Percentiles rank a stretch among this genome's conserved stretches.
Evolutionary conservation across 108 stramenopile species (phyloP).

Genomic region (Mediolabrus comicus): DNA sequence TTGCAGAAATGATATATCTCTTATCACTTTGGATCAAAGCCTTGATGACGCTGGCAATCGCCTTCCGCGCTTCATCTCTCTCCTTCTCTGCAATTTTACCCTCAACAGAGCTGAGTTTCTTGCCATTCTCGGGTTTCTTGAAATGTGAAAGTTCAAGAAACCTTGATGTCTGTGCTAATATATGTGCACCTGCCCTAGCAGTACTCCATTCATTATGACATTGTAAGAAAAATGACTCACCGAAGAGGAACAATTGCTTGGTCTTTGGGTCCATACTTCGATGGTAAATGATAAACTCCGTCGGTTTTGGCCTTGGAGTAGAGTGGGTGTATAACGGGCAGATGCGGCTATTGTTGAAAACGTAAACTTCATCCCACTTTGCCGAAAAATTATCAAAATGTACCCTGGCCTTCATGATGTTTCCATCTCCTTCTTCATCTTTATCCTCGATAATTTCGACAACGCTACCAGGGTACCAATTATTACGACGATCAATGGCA

Average conservation of each 20-base stretch:
- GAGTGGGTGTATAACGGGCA: conserved; percentile 81
- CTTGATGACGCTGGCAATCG: conserved; percentile 70
- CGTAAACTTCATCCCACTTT: conserved; percentile 93
- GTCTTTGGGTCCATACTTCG: conserved; percentile 48
- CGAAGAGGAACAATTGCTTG: conserved; percentile 56
- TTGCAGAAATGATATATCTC: conserved; percentile 53
- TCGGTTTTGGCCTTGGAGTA: conserved; percentile 67
- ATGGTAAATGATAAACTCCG: conserved; percentile 79
- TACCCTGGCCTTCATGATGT: conserved; percentile 65
- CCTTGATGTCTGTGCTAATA: conserved; percentile 81
- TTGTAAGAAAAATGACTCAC: conserved; percentile 72
- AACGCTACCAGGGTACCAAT: conserved; percentile 91
- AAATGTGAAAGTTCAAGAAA: conserved; percentile 55
- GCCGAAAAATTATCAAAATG: conserved; percentile 92
- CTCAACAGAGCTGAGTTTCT: conserved; percentile 16
- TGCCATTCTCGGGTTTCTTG: conserved; percentile 22
- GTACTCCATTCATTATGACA: conserved; percentile 88
- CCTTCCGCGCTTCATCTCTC: conserved; percentile 44
- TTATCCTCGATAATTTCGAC: conserved; percentile 65
- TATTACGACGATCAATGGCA: conserved; percentile 84
- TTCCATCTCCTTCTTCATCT: conserved; percentile 10
- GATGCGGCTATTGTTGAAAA: conserved; percentile 67
- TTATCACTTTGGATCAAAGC: conserved; percentile 65
- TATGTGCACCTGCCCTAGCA: conserved; percentile 87
- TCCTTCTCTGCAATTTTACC: conserved; percentile 25